These are phyloP conservation scores for Tilletia indica DNA, from an alignment of 1,284 basidiomycete genomes.

Conservation along the genomic window DNA sequence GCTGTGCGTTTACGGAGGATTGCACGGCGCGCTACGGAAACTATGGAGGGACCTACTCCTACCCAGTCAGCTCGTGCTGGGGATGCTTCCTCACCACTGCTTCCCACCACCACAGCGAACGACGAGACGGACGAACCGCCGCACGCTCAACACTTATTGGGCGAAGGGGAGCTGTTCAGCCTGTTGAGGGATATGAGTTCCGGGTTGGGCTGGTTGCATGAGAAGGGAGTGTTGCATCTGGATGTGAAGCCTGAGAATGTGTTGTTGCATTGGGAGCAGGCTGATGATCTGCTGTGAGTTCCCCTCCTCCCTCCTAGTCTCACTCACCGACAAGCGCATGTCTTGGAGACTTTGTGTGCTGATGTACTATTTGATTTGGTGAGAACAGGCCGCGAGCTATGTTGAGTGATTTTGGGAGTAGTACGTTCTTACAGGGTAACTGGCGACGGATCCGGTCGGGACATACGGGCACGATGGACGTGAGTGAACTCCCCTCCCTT, in stretches of 20 bases:
- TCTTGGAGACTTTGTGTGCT: too few species aligned
- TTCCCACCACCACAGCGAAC: too few species aligned
- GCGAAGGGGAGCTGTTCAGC: conserved; percentile 47
- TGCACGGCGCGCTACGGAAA: too few species aligned
- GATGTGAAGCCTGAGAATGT: conserved; percentile 93
- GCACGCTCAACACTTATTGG: conserved; percentile 35
- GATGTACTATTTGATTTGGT: neutral
- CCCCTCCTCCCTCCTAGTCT: neutral
- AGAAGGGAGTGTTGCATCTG: conserved; percentile 69
- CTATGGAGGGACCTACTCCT: too few species aligned
- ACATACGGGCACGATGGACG: conserved; percentile 84
- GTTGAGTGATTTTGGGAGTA: conserved; percentile 92
- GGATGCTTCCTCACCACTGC: too few species aligned
- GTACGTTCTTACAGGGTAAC: conserved; percentile 55
- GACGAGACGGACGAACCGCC: neutral
- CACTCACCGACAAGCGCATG: too few species aligned
- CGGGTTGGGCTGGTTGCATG: conserved; percentile 49
- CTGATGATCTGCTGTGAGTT: conserved; percentile 65
- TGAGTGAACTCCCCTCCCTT: neutral
- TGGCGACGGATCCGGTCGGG: conserved; percentile 63
- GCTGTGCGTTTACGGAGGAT: neutral
- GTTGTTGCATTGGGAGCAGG: conserved; percentile 82
- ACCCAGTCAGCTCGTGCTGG: too few species aligned
- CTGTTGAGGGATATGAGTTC: conserved; percentile 44
- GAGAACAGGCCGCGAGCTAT: conserved; percentile 64